A percentile compares a stretch with the other conserved stretches of the same genome.
phyloP scores from a whole-genome alignment of 2,329 filamentous ascomycete species.

The Aureobasidium sp. region DNA sequence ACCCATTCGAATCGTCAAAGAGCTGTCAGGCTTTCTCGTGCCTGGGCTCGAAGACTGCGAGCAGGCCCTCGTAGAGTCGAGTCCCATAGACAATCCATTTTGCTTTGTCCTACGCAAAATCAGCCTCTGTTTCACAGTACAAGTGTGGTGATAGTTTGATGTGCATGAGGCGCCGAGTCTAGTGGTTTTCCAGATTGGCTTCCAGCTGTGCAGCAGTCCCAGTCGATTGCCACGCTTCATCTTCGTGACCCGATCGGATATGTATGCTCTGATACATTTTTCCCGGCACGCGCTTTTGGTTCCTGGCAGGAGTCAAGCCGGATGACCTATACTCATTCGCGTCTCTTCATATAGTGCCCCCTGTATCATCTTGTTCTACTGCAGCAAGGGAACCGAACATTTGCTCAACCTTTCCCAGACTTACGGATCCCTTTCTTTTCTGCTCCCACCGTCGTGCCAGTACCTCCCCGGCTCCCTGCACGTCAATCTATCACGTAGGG shows the following conservation, averaged over 20 bases:
- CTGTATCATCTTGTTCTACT: conserved; percentile 21
- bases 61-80: background rate
- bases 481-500: conserved; percentile 10
- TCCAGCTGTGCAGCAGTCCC: conserved; percentile 8
- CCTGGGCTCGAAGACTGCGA: background rate
- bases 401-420: conserved; percentile 9
- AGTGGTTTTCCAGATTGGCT: conserved; percentile 12
- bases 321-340: conserved; percentile 7
- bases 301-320: conserved; percentile 24
- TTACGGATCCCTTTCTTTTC: conserved; percentile 10
- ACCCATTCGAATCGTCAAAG: background rate
- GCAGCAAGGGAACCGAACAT: conserved; percentile 23
- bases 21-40: background rate
- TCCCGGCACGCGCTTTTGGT: conserved; percentile 27
- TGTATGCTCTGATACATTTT: conserved; percentile 20
- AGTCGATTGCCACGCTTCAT: conserved; percentile 11
- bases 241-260: conserved; percentile 12
- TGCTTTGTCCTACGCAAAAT: conserved; percentile 8
- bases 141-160: conserved; percentile 12
- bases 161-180: conserved; percentile 15
- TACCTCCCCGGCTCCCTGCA: conserved; percentile 8
- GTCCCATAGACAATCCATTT: background rate
- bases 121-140: conserved; percentile 13
- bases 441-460: conserved; percentile 6
- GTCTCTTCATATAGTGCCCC: conserved; percentile 12